phyloP scores from a whole-genome alignment of 2,329 filamentous ascomycete genomes.

The Trichoderma sp. region DNA sequence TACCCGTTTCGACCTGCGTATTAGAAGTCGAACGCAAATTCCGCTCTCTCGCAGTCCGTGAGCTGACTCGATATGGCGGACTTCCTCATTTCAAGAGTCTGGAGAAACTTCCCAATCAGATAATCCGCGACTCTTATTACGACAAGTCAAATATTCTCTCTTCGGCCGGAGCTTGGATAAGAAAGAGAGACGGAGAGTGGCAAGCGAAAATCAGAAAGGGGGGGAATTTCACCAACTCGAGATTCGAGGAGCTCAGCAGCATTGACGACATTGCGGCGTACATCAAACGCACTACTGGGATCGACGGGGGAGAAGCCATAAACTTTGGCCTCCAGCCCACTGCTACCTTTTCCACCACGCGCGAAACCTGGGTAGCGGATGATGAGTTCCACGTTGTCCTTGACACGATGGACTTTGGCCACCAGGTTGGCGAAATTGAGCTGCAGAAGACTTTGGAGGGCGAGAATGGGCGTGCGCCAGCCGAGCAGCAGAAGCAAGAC shows the following conservation, averaged over 20 bases:
- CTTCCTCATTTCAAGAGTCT: conserved; percentile 6
- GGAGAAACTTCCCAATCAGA: background rate
- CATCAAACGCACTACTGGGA: background rate
- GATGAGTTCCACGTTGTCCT: conserved; percentile 5
- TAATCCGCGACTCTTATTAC: background rate
- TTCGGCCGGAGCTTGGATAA: background rate
- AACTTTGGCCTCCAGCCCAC: conserved; percentile 3
- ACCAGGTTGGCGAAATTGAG: conserved; percentile 12
- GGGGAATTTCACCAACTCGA: background rate
- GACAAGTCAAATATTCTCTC: background rate
- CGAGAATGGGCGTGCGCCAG: background rate
- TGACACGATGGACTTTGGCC: conserved; percentile 15
- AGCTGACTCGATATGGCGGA: background rate
- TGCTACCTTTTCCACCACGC: background rate
- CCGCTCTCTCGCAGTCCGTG: background rate
- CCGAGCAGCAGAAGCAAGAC: background rate
- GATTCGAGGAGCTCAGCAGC: background rate
- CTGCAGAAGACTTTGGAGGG: background rate
- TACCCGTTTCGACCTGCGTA: background rate
- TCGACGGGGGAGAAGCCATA: background rate
- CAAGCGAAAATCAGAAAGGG: conserved; percentile 1
- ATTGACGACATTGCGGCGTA: background rate
- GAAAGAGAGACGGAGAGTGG: background rate
- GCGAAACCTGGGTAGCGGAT: conserved; percentile 14
- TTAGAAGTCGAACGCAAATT: conserved; percentile 9